A percentile compares a stretch with the other conserved stretches of the same genome.
These are phyloP conservation scores for Asterochloris erici DNA, from an alignment of 139 green algal species.

Conservation along the genomic window DNA sequence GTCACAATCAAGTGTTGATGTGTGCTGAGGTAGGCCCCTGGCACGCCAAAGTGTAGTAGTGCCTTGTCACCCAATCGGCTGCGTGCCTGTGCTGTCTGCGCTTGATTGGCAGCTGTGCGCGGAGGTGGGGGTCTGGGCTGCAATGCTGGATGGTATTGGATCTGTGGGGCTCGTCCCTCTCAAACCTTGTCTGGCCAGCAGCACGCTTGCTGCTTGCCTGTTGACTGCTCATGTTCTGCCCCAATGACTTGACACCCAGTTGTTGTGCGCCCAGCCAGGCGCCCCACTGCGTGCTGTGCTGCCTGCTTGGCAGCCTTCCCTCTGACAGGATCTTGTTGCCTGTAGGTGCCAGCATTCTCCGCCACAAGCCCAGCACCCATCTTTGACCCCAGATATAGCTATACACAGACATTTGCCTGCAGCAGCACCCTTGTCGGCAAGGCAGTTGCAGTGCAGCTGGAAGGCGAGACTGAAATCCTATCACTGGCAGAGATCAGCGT, in stretches of 20 bases:
- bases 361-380: neutral
- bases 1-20: neutral
- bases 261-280: too few species aligned
- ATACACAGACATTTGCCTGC: constrained; percentile 10
- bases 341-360: constrained; percentile 7
- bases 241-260: neutral
- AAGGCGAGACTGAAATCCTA: neutral
- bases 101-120: neutral
- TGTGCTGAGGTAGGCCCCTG: neutral
- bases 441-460: constrained; percentile 10
- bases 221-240: neutral
- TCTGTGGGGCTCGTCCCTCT: too few species aligned
- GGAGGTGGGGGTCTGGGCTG: too few species aligned
- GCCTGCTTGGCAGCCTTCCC: neutral
- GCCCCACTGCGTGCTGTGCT: neutral
- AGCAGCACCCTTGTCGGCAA: neutral
- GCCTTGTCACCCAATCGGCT: neutral
- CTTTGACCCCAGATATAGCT: neutral
- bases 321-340: neutral
- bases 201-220: neutral
- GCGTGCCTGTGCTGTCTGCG: neutral
- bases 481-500: neutral
- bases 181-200: neutral
- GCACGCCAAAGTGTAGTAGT: neutral
- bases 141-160: too few species aligned